Base-by-base conservation (phyloP, 768 basidiomycete genomes). In the Strobilomyces echinocephalus region DNA sequence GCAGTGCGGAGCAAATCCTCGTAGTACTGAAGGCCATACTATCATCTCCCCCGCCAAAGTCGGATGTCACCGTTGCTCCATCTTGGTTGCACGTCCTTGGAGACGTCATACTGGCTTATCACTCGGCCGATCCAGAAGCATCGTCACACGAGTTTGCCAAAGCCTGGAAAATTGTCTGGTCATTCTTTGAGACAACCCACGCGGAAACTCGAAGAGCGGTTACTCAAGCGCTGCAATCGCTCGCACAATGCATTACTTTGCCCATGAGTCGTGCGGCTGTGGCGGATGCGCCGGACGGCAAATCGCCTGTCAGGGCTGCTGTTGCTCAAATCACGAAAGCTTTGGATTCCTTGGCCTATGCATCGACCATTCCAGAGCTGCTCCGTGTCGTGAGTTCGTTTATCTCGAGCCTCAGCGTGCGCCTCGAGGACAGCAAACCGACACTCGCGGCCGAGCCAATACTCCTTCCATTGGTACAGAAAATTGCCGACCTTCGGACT, bases 61-160 rank as follows among this genome's bases (percentile, higher is more conserved):
- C 79, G n/a, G 91, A 92, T 60, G 66, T 72, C 11, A 76, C 79
- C 4, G 73, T 91, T 36, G 74, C 86, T 30, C 80, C 90, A 8
- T 81, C 88, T 18, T 95, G 94, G 94, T 73, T 91, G 9, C 77
- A 78, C 41, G 81, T 91, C 3, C 73, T 94, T 14, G 91, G 88
- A 12, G 81, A 81, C 53, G 79, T 83, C 14, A 81, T 91, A 77
- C 73, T 85, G 38, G 81, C 86, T 0, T 87, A 82, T 67, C 78
- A 77, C 33, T 66, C 71, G 16, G 67, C 76, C 5, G 75, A 86
- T 55, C 62, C 77, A 2, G 72, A 77, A 2, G 74, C 76, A 5
- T 83, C 82, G 43, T 71, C 80, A 1, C 62, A 66, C 4, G 82
- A 88, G 60, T 65, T 92, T 1, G 68, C 68, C 34, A 79, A 77